Conservation (phyloP, 805 yeast species). For the Myxozyma lipomycoides region DNA sequence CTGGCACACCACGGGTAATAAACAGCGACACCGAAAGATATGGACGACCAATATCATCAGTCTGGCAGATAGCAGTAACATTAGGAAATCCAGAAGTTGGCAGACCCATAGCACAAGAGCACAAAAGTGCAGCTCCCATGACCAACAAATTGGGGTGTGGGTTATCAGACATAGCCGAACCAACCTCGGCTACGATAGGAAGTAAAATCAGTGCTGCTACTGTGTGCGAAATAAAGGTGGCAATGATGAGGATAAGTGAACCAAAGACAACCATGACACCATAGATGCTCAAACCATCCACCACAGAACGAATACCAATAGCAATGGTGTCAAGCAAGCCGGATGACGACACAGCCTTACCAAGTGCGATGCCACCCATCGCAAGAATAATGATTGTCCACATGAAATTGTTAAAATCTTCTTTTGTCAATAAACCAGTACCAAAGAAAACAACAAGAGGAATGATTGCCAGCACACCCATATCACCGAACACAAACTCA, state of each 20-base stretch:
- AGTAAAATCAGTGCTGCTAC: conserved; percentile 93
- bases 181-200: conserved; percentile 87
- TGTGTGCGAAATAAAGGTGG: conserved; percentile 94
- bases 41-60: conserved; percentile 87
- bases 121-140: conserved; percentile 58
- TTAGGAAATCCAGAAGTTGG: conserved; percentile 98
- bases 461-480: conserved; percentile 91
- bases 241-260: conserved; percentile 70
- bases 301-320: conserved; percentile 54
- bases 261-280: conserved; percentile 78
- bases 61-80: conserved; percentile 92
- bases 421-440: conserved; percentile 77
- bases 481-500: conserved; percentile 76
- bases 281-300: conserved; percentile 66
- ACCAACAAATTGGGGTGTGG: conserved; percentile 86
- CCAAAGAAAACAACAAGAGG: conserved; percentile 93
- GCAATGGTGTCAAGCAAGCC: conserved; percentile 84
- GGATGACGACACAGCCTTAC: conserved; percentile 90
- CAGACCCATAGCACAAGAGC: conserved; percentile 95
- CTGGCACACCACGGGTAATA: conserved; percentile 86
- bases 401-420: conserved; percentile 90
- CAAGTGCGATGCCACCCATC: conserved; percentile 96
- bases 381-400: conserved; percentile 96
- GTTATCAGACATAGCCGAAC: conserved; percentile 47
- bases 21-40: conserved; percentile 83